A percentile compares a stretch with the other conserved stretches of the same genome.
Evolutionary conservation across 169 alveolate species (phyloP).

Genomic region (Plasmodium malariae): DNA sequence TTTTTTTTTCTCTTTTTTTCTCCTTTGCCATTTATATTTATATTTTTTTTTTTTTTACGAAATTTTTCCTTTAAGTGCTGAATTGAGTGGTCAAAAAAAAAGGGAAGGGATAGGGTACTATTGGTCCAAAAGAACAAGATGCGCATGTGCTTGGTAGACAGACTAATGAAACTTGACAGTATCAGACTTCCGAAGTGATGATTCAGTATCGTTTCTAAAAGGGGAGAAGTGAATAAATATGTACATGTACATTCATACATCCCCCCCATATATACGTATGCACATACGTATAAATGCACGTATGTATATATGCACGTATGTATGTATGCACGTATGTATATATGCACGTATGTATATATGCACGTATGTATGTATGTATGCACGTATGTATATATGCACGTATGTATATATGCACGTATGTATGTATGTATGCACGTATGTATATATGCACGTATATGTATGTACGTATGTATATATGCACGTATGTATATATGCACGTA

Average conservation of each 20-base stretch:
- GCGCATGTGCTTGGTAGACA: slow-evolving; percentile 34
- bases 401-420: too few relatives aligned
- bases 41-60: background rate
- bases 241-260: too few relatives aligned
- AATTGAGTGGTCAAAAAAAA: slow-evolving; percentile 27
- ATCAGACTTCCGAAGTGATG: slow-evolving; percentile 62
- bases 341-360: too few relatives aligned
- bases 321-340: background rate
- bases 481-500: too few relatives aligned
- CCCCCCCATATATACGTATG: background rate
- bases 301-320: background rate
- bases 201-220: slow-evolving; percentile 45
- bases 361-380: too few relatives aligned
- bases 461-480: too few relatives aligned
- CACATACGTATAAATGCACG: background rate
- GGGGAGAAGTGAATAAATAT: slow-evolving; percentile 4
- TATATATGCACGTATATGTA: too few relatives aligned
- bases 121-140: slow-evolving; percentile 63
- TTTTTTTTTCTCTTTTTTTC: background rate
- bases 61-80: slow-evolving; percentile 39
- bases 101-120: slow-evolving; percentile 63
- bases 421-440: too few relatives aligned
- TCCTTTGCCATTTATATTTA: background rate
- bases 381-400: too few relatives aligned
- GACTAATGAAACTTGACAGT: slow-evolving; percentile 54